phyloP scores from a whole-genome alignment of 371 early-diverging fungal genomes.

The Syncephalis plumigaleata region DNA sequence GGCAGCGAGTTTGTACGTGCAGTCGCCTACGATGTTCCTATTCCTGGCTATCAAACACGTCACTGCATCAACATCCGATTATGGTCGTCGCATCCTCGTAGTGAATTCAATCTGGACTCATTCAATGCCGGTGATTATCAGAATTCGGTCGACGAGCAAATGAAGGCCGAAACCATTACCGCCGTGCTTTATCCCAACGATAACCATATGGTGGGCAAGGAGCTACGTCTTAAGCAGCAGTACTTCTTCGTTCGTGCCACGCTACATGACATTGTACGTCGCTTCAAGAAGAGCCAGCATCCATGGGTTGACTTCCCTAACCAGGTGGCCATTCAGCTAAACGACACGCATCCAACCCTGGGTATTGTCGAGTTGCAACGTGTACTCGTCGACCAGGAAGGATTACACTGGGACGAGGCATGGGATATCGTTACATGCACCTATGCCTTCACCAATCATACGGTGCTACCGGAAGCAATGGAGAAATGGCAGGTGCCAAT shows the following conservation, averaged over 20 bases:
- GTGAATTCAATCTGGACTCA: constrained; percentile 52
- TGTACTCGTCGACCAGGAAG: constrained; percentile 72
- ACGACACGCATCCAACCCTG: constrained; percentile 67
- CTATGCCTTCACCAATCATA: constrained; percentile 91
- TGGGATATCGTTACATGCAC: constrained; percentile 78
- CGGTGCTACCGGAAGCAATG: constrained; percentile 87
- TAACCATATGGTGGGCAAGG: constrained; percentile 83
- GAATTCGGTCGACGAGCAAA: constrained; percentile 73
- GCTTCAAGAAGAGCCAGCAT: constrained; percentile 67
- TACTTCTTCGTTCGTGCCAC: constrained; percentile 85
- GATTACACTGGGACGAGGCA: constrained; percentile 76
- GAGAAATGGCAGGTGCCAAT: constrained; percentile 88
- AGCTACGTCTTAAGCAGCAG: constrained; percentile 85
- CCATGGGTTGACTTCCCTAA: constrained; percentile 75
- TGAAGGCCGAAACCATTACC: constrained; percentile 76
- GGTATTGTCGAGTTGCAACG: constrained; percentile 80
- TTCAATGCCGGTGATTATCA: constrained; percentile 89
- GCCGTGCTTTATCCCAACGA: constrained; percentile 88
- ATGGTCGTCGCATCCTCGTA: constrained; percentile 73
- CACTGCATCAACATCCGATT: constrained; percentile 83
- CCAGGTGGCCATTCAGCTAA: constrained; percentile 83
- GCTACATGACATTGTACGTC: constrained; percentile 65
- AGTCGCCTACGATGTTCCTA: constrained; percentile 84
- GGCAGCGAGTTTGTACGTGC: constrained; percentile 68
- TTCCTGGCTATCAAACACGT: constrained; percentile 71